Evolutionary conservation across 352 stramenopile genomes (phyloP), one percentile per base, ranked within the genome.

Genomic region (Pythium myriotylum): DNA sequence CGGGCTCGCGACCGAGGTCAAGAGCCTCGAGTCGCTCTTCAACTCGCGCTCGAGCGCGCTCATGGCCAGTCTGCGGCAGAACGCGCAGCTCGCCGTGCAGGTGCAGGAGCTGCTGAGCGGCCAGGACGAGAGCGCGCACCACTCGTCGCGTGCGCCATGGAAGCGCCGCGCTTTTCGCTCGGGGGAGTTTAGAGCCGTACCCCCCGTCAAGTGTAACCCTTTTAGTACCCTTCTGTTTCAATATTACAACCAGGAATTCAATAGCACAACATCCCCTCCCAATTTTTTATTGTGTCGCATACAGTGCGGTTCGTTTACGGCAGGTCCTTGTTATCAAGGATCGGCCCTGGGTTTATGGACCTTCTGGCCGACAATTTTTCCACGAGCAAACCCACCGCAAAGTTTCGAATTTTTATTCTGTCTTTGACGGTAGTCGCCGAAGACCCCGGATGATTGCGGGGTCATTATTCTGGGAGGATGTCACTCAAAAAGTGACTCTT

Each of bases 31-130:
- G 49, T 50, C 58, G 26, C 29, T 65, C 19, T 65, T 65, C 29
- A 59, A 65, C 24, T 65, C 58, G 23, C 58, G 58, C n/a, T 65
- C 58, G 0, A 65, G 58, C 35, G 58, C 58, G 10, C 50, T 65
- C 39, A 65, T 54, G 48, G 58, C 58, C 37, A 65, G 58, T 26
- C 42, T 65, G 20, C 20, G 43, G 42, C 58, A 65, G 40, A 53
- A 58, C 27, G 52, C 58, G 5, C 58, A 54, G 42, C 48, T 65
- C 23, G 40, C 58, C 2, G n/a, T 47, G 1, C 37, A 65, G 24
- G 17, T 65, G 37, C 39, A 65, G 16, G 42, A 43, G 16, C 40
- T 65, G 14, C 22, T 65, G 27, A 35, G 10, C 29, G 46, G 33
- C 23, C 20, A 61, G 13, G n/a, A 41, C 4, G 17, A 22, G 17